phyloP scores from a whole-genome alignment of 176 grass and related monocot species.

The Tillandsia fasciculata region DNA sequence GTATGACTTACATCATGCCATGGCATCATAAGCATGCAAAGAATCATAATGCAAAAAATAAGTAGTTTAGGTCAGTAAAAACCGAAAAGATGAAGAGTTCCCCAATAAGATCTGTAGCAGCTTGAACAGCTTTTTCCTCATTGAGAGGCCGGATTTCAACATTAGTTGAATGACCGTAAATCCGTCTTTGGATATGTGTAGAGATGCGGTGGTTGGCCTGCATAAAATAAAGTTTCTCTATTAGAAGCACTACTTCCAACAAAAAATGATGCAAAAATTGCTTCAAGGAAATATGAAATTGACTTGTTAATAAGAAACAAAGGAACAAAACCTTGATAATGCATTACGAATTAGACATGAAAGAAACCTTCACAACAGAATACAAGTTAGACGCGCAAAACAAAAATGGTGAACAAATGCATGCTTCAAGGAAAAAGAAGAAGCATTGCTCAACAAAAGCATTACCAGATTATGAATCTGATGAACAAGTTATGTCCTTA shows the following conservation, averaged over 20 bases:
- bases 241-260: not conserved
- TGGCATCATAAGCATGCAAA: not conserved
- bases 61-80: conserved; percentile 20
- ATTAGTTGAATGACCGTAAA: conserved; percentile 68
- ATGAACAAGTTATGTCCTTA: too few species aligned
- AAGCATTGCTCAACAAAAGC: too few species aligned
- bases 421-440: too few species aligned
- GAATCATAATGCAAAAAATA: not conserved
- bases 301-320: not conserved
- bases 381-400: too few species aligned
- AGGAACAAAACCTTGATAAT: conserved; percentile 1
- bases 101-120: conserved; percentile 83
- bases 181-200: conserved; percentile 73
- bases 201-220: conserved; percentile 75
- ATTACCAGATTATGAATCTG: too few species aligned
- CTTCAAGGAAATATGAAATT: too few species aligned
- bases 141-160: conserved; percentile 71
- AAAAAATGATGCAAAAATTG: too few species aligned
- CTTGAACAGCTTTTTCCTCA: conserved; percentile 91
- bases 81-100: conserved; percentile 93
- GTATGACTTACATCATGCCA: not conserved
- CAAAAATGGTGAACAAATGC: too few species aligned
- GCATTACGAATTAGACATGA: too few species aligned
- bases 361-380: too few species aligned
- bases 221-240: not conserved